Conservation (phyloP, 2,329 filamentous ascomycete species). For the Fusarium proliferatum region DNA sequence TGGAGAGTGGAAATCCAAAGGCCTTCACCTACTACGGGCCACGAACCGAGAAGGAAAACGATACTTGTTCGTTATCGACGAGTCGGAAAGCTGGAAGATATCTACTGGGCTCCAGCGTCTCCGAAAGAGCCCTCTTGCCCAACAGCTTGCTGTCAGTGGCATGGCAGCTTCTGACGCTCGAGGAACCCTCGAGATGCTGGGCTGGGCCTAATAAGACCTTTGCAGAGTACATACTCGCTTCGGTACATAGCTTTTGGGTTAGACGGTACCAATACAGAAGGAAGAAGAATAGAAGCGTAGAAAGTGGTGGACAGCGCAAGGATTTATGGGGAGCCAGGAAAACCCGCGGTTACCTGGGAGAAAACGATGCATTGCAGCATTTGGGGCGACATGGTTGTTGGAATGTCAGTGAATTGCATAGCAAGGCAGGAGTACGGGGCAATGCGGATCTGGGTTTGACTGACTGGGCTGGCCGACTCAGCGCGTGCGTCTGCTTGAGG, state of each 20-base stretch:
- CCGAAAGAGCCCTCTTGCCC: slow-evolving; percentile 68
- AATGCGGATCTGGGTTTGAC: slow-evolving; percentile 36
- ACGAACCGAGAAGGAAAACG: slow-evolving; percentile 74
- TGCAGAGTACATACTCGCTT: slow-evolving; percentile 34
- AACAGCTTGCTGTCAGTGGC: slow-evolving; percentile 68
- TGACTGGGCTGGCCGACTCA: slow-evolving; percentile 29
- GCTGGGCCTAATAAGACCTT: slow-evolving; percentile 56
- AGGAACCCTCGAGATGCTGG: slow-evolving; percentile 67
- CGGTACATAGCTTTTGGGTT: slow-evolving; percentile 42
- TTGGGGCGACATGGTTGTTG: slow-evolving; percentile 45
- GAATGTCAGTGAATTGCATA: slow-evolving; percentile 48
- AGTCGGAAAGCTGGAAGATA: slow-evolving; percentile 77
- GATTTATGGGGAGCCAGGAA: slow-evolving; percentile 33
- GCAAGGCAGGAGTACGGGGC: slow-evolving; percentile 46
- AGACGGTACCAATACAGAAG: slow-evolving; percentile 34
- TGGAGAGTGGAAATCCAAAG: slow-evolving; percentile 65
- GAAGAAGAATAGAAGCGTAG: slow-evolving; percentile 19
- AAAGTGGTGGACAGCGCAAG: slow-evolving; percentile 16
- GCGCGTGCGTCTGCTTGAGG: slow-evolving; percentile 1
- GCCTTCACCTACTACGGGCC: slow-evolving; percentile 71
- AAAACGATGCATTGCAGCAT: slow-evolving; percentile 41
- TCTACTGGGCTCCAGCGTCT: slow-evolving; percentile 70
- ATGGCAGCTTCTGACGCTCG: slow-evolving; percentile 66
- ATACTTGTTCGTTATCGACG: slow-evolving; percentile 72
- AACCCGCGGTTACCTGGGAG: slow-evolving; percentile 31